Evolutionary conservation across 1,139 yeast species (phyloP), one percentile per base, ranked within the genome.

Genomic region (Geotrichum australiense): DNA sequence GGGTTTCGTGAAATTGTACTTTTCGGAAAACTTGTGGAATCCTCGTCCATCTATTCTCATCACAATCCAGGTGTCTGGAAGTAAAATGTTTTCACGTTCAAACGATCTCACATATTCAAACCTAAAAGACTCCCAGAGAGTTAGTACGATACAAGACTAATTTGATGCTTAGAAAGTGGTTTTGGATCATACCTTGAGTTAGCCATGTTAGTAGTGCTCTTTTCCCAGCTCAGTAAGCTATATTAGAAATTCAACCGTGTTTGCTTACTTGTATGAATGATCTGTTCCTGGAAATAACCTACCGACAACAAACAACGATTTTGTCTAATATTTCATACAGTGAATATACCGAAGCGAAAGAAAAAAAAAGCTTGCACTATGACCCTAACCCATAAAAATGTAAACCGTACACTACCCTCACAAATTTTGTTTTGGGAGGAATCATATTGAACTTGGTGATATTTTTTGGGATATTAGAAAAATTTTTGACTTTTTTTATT

Each of bases 21-120:
- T 65, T 30, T 73, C 72, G 5, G 95, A 79, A 53, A 91, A 82
- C 43, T 55, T 79, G 63, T 91, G 98, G 61, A 91, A 91, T 20
- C 95, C 94, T 52, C 94, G 75, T 1, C 99, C 99, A 57, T 91
- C 99, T 0, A 91, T 78, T 37, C 99, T 69, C 11, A 93, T 74
- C 19, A 91, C 80, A 10, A 91, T 78, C 63, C 79, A 82, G 0
- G 94, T 78, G 42, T 86, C 81, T 0, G 91, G 95, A 0, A 91
- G 70, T 4, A 93, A 68, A 28, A 67, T 65, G 55, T 78, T 78
- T 48, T 83, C 91, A 30, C 75, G 66, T 60, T 91, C 99, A 61
- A 86, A 91, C 46, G 68, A 65, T 53, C 78, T 80, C 36, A 89
- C 97, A 59, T 91, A 91, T 59, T 89, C 96, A 57, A 71, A 87